Percentiles rank a stretch among this genome's conserved stretches.
Conservation (phyloP, 768 basidiomycete species). For the Termitomyces sp. region DNA sequence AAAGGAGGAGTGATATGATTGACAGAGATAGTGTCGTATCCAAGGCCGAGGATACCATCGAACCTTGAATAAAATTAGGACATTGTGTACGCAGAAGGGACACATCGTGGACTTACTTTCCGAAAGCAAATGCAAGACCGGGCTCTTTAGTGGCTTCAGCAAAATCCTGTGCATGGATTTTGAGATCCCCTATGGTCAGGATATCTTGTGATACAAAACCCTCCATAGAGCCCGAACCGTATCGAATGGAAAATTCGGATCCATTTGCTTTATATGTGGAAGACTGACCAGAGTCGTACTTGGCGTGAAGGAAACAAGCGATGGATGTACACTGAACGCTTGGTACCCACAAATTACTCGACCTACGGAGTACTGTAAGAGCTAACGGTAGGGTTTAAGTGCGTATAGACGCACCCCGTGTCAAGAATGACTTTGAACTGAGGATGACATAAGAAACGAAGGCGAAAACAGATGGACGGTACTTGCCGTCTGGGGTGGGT, state of each 20-base stretch:
- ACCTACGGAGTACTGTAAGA: slow-evolving; percentile 38
- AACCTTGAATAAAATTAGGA: slow-evolving; percentile 47
- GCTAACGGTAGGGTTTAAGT: not conserved
- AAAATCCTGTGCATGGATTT: slow-evolving; percentile 74
- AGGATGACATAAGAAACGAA: slow-evolving; percentile 2
- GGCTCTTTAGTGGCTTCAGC: slow-evolving; percentile 96
- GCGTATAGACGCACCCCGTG: slow-evolving; percentile 53
- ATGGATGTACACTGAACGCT: slow-evolving; percentile 78
- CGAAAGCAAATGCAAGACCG: slow-evolving; percentile 95
- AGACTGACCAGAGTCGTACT: slow-evolving; percentile 80
- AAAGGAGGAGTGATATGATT: slow-evolving; percentile 92
- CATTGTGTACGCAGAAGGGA: not conserved
- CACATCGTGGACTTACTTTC: slow-evolving; percentile 54
- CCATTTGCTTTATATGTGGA: slow-evolving; percentile 90
- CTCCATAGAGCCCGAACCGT: slow-evolving; percentile 95
- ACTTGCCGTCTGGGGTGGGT: slow-evolving; percentile 75
- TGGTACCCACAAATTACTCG: slow-evolving; percentile 94
- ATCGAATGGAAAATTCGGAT: slow-evolving; percentile 82
- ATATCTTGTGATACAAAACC: slow-evolving; percentile 88
- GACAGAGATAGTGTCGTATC: slow-evolving; percentile 92
- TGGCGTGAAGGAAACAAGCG: slow-evolving; percentile 90
- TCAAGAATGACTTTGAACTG: slow-evolving; percentile 95
- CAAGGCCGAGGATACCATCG: slow-evolving; percentile 93
- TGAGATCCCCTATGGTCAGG: slow-evolving; percentile 78
- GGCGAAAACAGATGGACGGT: not conserved